phyloP scores from a whole-genome alignment of 176 grass and related monocot genomes.

The Tuctoria greenei region DNA sequence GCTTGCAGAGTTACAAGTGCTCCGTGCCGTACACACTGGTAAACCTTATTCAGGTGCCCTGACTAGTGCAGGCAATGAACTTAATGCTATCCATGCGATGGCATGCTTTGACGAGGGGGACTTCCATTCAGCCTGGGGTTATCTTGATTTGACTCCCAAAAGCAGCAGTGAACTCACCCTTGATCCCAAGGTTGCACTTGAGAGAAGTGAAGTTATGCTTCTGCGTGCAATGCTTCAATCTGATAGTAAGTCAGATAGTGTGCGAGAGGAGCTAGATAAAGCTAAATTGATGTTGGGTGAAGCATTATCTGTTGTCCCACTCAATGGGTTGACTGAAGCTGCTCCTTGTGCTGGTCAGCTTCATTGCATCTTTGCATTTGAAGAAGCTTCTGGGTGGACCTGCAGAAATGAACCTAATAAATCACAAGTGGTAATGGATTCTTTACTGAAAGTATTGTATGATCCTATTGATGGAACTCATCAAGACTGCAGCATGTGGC shows the following conservation, averaged over 20 bases:
- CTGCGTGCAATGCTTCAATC: constrained; percentile 80
- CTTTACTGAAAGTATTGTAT: constrained; percentile 60
- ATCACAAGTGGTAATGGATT: constrained; percentile 49
- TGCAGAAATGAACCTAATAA: constrained; percentile 48
- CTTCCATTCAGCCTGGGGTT: constrained; percentile 74
- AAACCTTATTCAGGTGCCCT: constrained; percentile 96
- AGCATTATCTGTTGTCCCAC: constrained; percentile 75
- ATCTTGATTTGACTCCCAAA: constrained; percentile 93
- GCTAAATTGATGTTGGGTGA: constrained; percentile 87
- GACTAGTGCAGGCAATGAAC: constrained; percentile 84
- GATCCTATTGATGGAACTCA: constrained; percentile 49
- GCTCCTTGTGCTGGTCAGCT: constrained; percentile 72
- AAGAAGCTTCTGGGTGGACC: constrained; percentile 58
- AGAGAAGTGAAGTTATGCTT: constrained; percentile 97
- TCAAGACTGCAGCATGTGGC: constrained; percentile 94
- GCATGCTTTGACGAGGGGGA: constrained; percentile 84
- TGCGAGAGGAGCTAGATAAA: constrained; percentile 63
- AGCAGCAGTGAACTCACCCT: constrained; percentile 84
- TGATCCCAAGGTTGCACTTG: constrained; percentile 82
- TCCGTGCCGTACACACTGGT: constrained; percentile 85
- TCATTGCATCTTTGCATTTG: constrained; percentile 82
- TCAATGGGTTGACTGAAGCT: constrained; percentile 75
- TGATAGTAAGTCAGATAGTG: constrained; percentile 47
- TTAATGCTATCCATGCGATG: constrained; percentile 93
- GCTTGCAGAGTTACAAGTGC: constrained; percentile 85